Base-by-base conservation (phyloP, 2,329 filamentous ascomycete species). In the Aureobasidium sp. region DNA sequence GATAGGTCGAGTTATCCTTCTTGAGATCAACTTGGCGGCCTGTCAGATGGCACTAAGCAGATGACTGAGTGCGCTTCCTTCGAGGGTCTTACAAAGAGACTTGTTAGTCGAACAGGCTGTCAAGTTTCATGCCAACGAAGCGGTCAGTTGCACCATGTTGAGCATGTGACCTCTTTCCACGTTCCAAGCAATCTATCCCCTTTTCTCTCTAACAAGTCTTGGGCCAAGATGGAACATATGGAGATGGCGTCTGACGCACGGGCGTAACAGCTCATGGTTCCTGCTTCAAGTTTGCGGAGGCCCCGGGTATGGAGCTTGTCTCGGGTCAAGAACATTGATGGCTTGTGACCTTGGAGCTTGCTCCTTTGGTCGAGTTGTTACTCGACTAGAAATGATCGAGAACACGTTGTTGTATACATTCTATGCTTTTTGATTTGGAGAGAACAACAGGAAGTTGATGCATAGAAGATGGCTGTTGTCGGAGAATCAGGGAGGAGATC, bases 401-500 rank as follows among this genome's bases (percentile, higher is more conserved):
- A 7, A 47, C 5, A 47, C 23, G 8, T 2, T 17, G 5, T 20
- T 20, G 7, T 8, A 4, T 26, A 2, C 15, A 2, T 10, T 17
- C 3, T 27, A 2, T 27, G n/a, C 9, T 20, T 7, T 34, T 5
- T 36, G 6, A 23, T 2, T 3, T 56, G 39, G 6, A 34, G 17
- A 34, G 6, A 3, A n/a, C 37, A 5, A 8, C 1, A 57, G 1
- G 23, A 17, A 3, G 12, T 36, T n/a, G 53, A 20, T 32, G 41
- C 5, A 42, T n/a, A 42, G 26, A 36, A n/a, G 27, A 12, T 29
- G 36, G n/a, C n/a, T 12, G 34, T 13, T 6, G 3, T 23, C 42
- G 56, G 56, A 41, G 41, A 59, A 57, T 57, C 41, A 46, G 32
- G 34, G 50, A 48, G 41, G 34, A 36, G 53, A 59, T 59, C 56